Evolutionary conservation across 2,329 filamentous ascomycete species (phyloP), one percentile per base, ranked within the genome.

Genomic region (Chrysosphaeria jannelii): DNA sequence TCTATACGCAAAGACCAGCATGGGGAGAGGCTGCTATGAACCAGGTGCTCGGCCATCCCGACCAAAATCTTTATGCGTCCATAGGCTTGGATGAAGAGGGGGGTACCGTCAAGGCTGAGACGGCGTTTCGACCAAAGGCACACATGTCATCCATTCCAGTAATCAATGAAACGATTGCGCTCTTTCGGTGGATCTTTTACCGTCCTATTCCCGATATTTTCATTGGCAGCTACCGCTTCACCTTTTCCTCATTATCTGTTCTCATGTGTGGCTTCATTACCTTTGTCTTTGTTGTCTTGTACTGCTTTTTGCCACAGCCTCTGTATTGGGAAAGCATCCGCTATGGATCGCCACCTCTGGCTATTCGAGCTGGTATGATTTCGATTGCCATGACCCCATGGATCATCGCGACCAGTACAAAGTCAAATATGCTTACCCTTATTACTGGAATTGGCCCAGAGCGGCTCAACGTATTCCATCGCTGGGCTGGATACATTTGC

Each of bases 361-460:
- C 79, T 7, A 64, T 91, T 29, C 60, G 81, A 31, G 55, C 78
- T 6, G 81, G 81, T 22, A 91, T 91, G 81, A 61, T 91, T 27
- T 67, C 79, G 8, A 68, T 91, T 9, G 74, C 81, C 8, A 60
- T 90, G 54, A 69, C 85, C 21, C 81, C 81, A 1, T 91, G 79
- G 78, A 81, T 91, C 31, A 51, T 90, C 23, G 75, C 68, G 10
- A 64, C 85, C 8, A 76, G 72, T 38, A 88, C 76, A 54, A 91
- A 91, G 43, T 70, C 76, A 10, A 93, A 91, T 38, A 38, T 90
- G 15, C 57, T 93, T 26, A 69, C 71, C 1, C 45, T 79, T 26
- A 45, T 91, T 27, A 90, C 79, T 4, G 81, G 81, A 9, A 81
- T 93, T 32, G 75, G 78, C 3, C 79, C 85, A 18, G 81, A 93